Percentiles rank a stretch among this genome's conserved stretches.
phyloP scores from a whole-genome alignment of 805 yeast genomes.

The Metschnikowia santaceciliae region DNA sequence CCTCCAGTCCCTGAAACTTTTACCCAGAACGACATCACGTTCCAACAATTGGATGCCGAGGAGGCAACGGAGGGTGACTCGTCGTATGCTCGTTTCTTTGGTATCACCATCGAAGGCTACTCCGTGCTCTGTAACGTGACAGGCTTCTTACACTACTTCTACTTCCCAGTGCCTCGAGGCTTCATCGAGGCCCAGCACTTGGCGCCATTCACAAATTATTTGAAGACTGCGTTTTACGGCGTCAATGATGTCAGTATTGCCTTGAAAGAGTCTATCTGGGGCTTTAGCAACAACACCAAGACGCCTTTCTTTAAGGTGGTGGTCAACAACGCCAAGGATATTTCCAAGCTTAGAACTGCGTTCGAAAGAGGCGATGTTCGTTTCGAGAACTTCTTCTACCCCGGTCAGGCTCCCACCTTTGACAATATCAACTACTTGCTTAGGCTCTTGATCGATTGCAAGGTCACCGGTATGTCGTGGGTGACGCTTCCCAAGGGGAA shows the following conservation, averaged over 20 bases:
- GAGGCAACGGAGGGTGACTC: constrained; percentile 60
- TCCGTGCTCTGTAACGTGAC: constrained; percentile 87
- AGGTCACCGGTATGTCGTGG: constrained; percentile 97
- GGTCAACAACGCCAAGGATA: constrained; percentile 60
- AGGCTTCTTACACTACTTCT: constrained; percentile 86
- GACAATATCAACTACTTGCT: constrained; percentile 87
- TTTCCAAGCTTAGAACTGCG: constrained; percentile 66
- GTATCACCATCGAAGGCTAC: constrained; percentile 84
- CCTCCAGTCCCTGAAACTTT: constrained; percentile 53
- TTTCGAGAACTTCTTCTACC: constrained; percentile 60
- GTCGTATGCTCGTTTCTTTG: constrained; percentile 79
- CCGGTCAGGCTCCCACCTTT: constrained; percentile 59
- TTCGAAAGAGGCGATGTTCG: constrained; percentile 80
- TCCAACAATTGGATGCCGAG: constrained; percentile 95
- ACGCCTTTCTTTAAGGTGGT: constrained; percentile 75
- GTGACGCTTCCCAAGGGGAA: constrained; percentile 76
- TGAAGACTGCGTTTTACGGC: constrained; percentile 50
- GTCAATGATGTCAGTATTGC: constrained; percentile 61
- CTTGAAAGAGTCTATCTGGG: constrained; percentile 88
- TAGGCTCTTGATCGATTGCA: constrained; percentile 88
- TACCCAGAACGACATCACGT: constrained; percentile 49
- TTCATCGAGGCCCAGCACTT: constrained; percentile 57
- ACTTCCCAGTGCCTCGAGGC: constrained; percentile 85
- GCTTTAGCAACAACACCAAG: constrained; percentile 74
- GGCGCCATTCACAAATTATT: constrained; percentile 39